Evolutionary conservation across 2,329 filamentous ascomycete species (phyloP), one percentile per base, ranked within the genome.

Genomic region (Sporothrix curviconia): DNA sequence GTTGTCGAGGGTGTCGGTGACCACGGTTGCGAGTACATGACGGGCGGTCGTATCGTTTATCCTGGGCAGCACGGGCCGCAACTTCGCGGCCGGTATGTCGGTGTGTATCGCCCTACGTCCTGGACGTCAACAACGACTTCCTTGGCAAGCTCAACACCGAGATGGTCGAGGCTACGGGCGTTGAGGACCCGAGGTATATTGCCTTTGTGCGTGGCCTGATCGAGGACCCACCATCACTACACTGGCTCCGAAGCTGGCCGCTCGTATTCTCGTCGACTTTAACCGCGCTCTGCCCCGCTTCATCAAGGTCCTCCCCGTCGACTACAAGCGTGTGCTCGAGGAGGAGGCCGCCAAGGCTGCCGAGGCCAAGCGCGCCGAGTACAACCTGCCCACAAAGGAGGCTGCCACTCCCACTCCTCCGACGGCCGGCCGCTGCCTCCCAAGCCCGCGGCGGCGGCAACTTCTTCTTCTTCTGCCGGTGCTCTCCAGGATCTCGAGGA

Each of bases 21-120:
- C 72, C 92, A 97, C 71, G 89, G 90, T 62, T 96, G 92, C 70
- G 92, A 97, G 79, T 97, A 97, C 82, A 97, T 97, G 92, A 96
- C 92, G 67, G 92, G 92, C 70, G 92, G 92, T 69, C 90, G 92
- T 69, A 80, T 96, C 52, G 77, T n/a, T 97, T 63, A 82, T 95
- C 67, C 81, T 97, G 49, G 92, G 92, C 59, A 84, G 83, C 67
- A 96, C 91, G 69, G 92, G 92, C 46, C 92, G 92, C 66, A 97
- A 97, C 79, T 97, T 97, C 69, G 92, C 92, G 66, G 92, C 92
- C 61, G 92, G 92, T 79, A 97, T 97, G 92, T 96, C 92, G 68
- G 92, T 92, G 69, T 92, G 92, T 79, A 96, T 97, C 67, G 92
- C n/a, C 92, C 17, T 97, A 96, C 68, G 84, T 96, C 55, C 83